Evolutionary conservation across 179 eudicot genomes (phyloP).

Genomic region (Dionaea muscipula): DNA sequence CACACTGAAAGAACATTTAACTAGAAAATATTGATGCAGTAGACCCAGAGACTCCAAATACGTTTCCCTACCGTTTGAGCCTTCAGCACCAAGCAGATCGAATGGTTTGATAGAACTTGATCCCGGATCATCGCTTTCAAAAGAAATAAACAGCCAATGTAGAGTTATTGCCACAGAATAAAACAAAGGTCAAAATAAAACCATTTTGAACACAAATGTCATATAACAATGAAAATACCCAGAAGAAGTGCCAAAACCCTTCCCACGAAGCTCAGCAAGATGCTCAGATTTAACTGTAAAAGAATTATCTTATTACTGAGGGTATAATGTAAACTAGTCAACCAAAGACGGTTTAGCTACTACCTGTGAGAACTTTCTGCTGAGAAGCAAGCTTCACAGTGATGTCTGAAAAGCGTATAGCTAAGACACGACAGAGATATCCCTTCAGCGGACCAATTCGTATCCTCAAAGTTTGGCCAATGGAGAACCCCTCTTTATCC

Average conservation of each 20-base stretch:
- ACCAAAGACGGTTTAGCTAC: constrained; percentile 7
- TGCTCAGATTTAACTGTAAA: constrained; percentile 77
- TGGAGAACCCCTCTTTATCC: constrained; percentile 58
- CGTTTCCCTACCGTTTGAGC: constrained; percentile 37
- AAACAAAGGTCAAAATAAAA: background rate
- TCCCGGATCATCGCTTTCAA: constrained; percentile 46
- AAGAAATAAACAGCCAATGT: constrained; percentile 18
- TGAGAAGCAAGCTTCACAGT: constrained; percentile 92
- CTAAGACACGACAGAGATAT: constrained; percentile 78
- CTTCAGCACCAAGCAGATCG: constrained; percentile 52
- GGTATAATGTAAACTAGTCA: background rate
- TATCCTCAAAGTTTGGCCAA: constrained; percentile 84
- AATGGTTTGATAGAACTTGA: constrained; percentile 48
- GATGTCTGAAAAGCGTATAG: constrained; percentile 70
- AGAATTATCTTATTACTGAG: background rate
- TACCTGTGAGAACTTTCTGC: constrained; percentile 90
- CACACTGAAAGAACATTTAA: background rate
- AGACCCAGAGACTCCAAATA: background rate
- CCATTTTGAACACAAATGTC: background rate
- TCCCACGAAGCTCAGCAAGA: constrained; percentile 76
- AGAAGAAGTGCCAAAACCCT: constrained; percentile 35
- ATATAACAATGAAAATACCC: constrained; percentile 31
- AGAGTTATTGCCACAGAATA: constrained; percentile 1
- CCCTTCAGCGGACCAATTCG: constrained; percentile 94
- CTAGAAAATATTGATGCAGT: background rate